phyloP scores from a whole-genome alignment of 1,284 basidiomycete genomes.

The Inonotus hispidus region DNA sequence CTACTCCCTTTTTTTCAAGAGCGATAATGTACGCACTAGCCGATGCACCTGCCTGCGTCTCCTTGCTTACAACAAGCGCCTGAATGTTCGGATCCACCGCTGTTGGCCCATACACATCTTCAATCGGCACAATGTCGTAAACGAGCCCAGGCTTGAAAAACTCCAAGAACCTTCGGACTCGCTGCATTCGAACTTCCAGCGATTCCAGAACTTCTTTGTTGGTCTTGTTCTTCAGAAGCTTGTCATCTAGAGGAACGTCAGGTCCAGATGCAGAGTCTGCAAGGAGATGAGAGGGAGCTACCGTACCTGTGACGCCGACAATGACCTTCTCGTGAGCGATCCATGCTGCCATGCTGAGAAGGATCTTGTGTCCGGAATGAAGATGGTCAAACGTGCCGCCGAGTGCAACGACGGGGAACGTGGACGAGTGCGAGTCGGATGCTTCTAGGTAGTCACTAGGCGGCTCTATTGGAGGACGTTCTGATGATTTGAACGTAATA shows the following conservation, averaged over 20 bases:
- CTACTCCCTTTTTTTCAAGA: neutral
- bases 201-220: conserved; percentile 69
- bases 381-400: conserved; percentile 96
- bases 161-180: conserved; percentile 58
- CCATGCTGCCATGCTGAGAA: conserved; percentile 88
- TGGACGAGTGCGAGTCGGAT: conserved; percentile 18
- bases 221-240: conserved; percentile 70
- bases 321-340: conserved; percentile 78
- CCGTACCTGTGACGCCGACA: conserved; percentile 78
- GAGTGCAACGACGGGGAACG: conserved; percentile 48
- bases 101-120: conserved; percentile 86
- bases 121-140: conserved; percentile 66
- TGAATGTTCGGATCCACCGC: conserved; percentile 80
- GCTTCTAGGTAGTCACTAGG: conserved; percentile 1
- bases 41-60: conserved; percentile 73
- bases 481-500: conserved; percentile 15
- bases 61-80: conserved; percentile 81
- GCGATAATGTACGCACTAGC: conserved; percentile 44
- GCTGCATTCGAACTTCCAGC: conserved; percentile 48
- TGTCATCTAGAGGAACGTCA: conserved; percentile 48
- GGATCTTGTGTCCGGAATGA: conserved; percentile 95
- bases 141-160: conserved; percentile 60
- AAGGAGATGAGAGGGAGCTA: neutral
- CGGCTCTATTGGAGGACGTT: neutral
- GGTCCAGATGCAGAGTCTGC: neutral